Evolutionary conservation across 129 eudicot species (phyloP), one percentile per base, ranked within the genome.

Genomic region (Escallonia rubra): DNA sequence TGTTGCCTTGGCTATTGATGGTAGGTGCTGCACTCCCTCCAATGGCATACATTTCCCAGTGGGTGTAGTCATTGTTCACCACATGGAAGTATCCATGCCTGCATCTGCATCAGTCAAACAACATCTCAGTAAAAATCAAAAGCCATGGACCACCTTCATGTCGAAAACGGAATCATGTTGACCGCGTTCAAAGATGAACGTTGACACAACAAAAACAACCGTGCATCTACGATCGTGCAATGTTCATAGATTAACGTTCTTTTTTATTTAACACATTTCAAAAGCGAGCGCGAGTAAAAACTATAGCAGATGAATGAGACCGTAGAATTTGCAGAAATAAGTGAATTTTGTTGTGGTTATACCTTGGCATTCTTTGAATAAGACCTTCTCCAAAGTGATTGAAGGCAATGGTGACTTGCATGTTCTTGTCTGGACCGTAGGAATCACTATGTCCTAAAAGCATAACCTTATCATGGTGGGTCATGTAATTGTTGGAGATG

Each of bases 31-130:
- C 96, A 77, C 96, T 90, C 54, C 96, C 96, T 11, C 96, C 96
- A 44, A 90, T 90, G 4, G 96, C 96, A 61, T 90, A 90, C 96
- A 90, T 90, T 79, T 90, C 96, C 96, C 96, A 90, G 34, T 86
- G 94, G 2, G 96, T 90, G 57, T 90, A 90, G 79, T 90, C 96
- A 76, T 90, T 90, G 76, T 90, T 90, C 78, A 90, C 96, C 76
- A 90, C 94, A 57, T 90, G 96, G 72, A 90, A 90, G 41, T 90
- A 86, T 3, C 96, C 96, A 59, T 81, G 96, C 43, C 96, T 81
- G 23, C 96, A 90, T 73, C 96, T 85, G 79, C 69, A 75, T 2
- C 4, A 14, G 7, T 3, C 16, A 3, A 8, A 64, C 3, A 71
- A 15, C 34, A 16, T 4, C 53, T 7, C n/a, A 23, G 34, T 23